These are phyloP conservation scores for Cutaneotrichosporon sp. DNA, from an alignment of 1,284 basidiomycete species.

Conservation along the genomic window DNA sequence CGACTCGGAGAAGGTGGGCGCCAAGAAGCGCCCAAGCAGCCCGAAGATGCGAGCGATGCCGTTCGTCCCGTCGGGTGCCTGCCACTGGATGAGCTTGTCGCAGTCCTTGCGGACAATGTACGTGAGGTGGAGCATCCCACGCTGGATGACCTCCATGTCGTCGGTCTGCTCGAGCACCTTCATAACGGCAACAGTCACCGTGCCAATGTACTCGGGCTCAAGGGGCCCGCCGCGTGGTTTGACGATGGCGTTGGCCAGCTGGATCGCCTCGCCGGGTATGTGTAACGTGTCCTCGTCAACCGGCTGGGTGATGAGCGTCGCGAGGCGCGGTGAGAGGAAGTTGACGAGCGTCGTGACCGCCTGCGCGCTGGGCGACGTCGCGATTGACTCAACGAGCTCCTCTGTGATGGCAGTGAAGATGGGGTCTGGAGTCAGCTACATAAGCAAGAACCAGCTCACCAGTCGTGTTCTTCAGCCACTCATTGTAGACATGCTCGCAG, in stretches of 20 bases:
- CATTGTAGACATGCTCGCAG: slow-evolving; percentile 66
- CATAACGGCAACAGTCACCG: slow-evolving; percentile 74
- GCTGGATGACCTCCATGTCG: slow-evolving; percentile 82
- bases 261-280: slow-evolving; percentile 72
- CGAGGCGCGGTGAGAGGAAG: slow-evolving; percentile 70
- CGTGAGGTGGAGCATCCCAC: slow-evolving; percentile 79
- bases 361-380: slow-evolving; percentile 56
- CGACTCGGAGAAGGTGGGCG: slow-evolving; percentile 65
- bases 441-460: slow-evolving; percentile 57
- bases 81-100: slow-evolving; percentile 74
- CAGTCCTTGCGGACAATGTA: slow-evolving; percentile 84
- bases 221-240: slow-evolving; percentile 65
- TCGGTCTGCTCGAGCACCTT: slow-evolving; percentile 66
- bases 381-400: slow-evolving; percentile 74
- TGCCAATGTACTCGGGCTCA: slow-evolving; percentile 72
- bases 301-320: slow-evolving; percentile 62
- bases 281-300: slow-evolving; percentile 67
- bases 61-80: slow-evolving; percentile 64
- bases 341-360: slow-evolving; percentile 61
- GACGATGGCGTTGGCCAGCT: slow-evolving; percentile 71
- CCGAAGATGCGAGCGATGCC: slow-evolving; percentile 74
- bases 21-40: slow-evolving; percentile 73
- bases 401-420: slow-evolving; percentile 82
- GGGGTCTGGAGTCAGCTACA: slow-evolving; percentile 64
- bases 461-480: slow-evolving; percentile 81